These are phyloP conservation scores for Ustanciosporium gigantosporum DNA, from an alignment of 1,284 basidiomycete species.

Conservation along the genomic window DNA sequence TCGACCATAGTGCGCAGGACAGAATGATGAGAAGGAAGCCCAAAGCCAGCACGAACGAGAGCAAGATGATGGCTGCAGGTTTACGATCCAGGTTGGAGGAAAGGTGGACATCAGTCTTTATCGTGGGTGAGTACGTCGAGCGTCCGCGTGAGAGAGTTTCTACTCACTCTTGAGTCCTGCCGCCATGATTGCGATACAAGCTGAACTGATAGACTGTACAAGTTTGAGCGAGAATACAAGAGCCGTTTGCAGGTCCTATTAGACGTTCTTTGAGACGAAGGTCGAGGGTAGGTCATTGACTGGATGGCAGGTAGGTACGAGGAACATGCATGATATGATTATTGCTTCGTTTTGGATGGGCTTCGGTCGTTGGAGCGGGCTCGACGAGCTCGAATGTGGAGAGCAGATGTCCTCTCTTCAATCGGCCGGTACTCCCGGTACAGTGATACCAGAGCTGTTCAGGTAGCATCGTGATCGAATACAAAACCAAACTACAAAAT, in stretches of 20 bases:
- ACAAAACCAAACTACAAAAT: constrained; percentile 1
- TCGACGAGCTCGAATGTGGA: no score
- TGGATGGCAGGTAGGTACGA: no score
- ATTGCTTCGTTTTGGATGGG: no score
- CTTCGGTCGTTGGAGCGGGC: not conserved
- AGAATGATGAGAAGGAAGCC: constrained; percentile 98
- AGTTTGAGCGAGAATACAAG: no score
- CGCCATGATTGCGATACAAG: constrained; percentile 44
- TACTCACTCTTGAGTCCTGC: constrained; percentile 49
- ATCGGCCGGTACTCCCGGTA: not conserved
- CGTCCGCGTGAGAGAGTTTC: not conserved
- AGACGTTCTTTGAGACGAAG: no score
- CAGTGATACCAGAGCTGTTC: no score
- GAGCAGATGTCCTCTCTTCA: not conserved
- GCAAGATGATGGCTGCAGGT: constrained; percentile 54
- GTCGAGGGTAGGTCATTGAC: no score
- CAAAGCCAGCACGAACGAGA: constrained; percentile 89
- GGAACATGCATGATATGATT: no score
- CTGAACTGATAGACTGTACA: no score
- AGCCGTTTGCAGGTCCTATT: not conserved
- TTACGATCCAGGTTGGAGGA: no score
- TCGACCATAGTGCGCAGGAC: constrained; percentile 91
- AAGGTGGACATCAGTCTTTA: no score
- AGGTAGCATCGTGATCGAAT: not conserved
- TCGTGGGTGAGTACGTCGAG: not conserved